Conservation (phyloP, 345 rosid genomes). For the Euphorbia lathyris region DNA sequence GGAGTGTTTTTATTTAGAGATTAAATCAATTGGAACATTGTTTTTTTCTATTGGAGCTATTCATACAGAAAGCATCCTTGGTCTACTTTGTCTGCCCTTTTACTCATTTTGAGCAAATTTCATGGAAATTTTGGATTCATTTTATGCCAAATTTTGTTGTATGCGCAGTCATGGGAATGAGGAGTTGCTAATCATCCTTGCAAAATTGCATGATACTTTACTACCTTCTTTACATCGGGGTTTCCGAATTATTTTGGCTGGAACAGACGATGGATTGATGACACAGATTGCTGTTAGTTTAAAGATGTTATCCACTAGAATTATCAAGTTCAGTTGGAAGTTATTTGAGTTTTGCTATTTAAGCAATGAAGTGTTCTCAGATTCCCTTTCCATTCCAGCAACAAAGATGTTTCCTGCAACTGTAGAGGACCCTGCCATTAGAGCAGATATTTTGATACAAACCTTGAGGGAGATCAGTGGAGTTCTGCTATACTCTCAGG, state of each 20-base stretch:
- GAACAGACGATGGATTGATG: constrained; percentile 44
- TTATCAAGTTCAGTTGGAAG: constrained; percentile 72
- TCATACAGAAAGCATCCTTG: neutral
- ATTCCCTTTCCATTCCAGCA: constrained; percentile 40
- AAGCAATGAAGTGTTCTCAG: constrained; percentile 47
- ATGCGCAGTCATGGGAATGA: constrained; percentile 74
- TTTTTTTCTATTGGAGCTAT: neutral
- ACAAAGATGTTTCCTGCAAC: constrained; percentile 85
- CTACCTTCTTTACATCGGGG: constrained; percentile 75
- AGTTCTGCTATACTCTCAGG: constrained; percentile 46
- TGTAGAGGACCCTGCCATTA: constrained; percentile 82
- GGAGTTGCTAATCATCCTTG: constrained; percentile 63
- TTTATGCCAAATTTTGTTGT: constrained; percentile 19
- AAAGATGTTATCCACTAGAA: constrained; percentile 70
- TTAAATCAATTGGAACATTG: neutral
- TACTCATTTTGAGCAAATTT: neutral
- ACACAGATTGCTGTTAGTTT: constrained; percentile 51
- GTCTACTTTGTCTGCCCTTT: neutral
- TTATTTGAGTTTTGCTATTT: constrained; percentile 69
- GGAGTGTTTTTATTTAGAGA: neutral
- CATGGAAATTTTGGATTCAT: constrained; percentile 7
- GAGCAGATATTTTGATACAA: constrained; percentile 82
- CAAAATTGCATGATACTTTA: constrained; percentile 74
- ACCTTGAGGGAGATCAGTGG: constrained; percentile 72
- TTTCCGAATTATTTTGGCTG: constrained; percentile 42